phyloP scores from a whole-genome alignment of 2,329 filamentous ascomycete species.

The Colletotrichum lindemuthianum region DNA sequence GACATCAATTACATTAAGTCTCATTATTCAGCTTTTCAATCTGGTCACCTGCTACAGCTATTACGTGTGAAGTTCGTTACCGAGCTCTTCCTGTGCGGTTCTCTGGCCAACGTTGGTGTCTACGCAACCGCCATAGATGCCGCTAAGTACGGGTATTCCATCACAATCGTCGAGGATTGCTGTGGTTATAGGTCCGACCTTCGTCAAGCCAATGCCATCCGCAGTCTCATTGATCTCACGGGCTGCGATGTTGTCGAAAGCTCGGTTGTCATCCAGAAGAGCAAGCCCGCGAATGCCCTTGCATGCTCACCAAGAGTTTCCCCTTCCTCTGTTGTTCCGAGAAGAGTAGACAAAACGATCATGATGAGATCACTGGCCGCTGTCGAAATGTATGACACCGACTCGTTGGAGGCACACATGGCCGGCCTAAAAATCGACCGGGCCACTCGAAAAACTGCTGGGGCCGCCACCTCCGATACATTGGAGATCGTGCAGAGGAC shows the following conservation, averaged over 20 bases:
- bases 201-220: conserved; percentile 77
- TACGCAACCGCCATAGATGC: conserved; percentile 94
- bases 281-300: conserved; percentile 23
- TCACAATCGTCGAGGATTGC: conserved; percentile 89
- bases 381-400: conserved; percentile 32
- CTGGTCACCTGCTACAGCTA: conserved; percentile 76
- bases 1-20: conserved; percentile 73
- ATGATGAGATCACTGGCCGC: conserved; percentile 33
- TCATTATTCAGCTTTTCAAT: conserved; percentile 88
- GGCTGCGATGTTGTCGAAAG: conserved; percentile 72
- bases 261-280: conserved; percentile 32
- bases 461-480: not conserved
- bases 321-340: conserved; percentile 22
- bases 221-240: conserved; percentile 77
- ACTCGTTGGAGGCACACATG: conserved; percentile 22
- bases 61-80: conserved; percentile 89
- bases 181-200: conserved; percentile 79
- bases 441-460: no score
- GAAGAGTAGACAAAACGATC: conserved; percentile 7
- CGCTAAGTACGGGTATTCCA: conserved; percentile 85
- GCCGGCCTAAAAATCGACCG: conserved; percentile 19
- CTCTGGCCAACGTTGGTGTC: conserved; percentile 86
- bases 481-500: conserved; percentile 31
- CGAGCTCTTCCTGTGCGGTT: conserved; percentile 88
- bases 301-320: not conserved